Percentiles rank a stretch among this genome's conserved stretches.
Conservation (phyloP, 306 rosid genomes). For the Echinosophora koreensis region DNA sequence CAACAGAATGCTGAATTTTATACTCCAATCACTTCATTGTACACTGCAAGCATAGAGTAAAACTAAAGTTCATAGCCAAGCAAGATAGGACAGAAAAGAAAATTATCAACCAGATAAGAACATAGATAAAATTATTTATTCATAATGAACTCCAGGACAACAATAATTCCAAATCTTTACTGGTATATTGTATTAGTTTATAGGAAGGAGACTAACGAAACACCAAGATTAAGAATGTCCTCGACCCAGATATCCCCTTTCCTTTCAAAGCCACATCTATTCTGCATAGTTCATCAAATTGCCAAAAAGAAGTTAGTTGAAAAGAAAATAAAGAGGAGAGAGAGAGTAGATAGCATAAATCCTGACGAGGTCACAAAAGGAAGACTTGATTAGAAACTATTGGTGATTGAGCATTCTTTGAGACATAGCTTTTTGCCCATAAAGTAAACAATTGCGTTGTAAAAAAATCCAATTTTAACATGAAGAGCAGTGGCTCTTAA, state of each 20-base stretch:
- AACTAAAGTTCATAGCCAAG: constrained; percentile 21
- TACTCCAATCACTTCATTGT: constrained; percentile 7
- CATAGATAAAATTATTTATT: constrained; percentile 11
- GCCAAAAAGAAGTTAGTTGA: constrained; percentile 24
- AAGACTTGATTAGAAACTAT: constrained; percentile 18
- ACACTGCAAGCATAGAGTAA: not conserved
- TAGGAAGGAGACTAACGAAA: constrained; percentile 75
- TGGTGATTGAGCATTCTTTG: not conserved
- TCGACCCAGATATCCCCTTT: constrained; percentile 96
- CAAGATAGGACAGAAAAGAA: not conserved
- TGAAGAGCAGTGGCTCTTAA: not conserved
- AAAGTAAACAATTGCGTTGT: not conserved
- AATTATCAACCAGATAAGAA: not conserved
- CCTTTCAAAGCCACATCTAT: constrained; percentile 94
- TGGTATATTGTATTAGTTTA: constrained; percentile 33
- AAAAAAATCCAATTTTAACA: not conserved
- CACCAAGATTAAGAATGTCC: constrained; percentile 92
- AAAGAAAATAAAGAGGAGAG: not conserved
- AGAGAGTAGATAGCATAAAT: constrained; percentile 17
- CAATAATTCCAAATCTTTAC: constrained; percentile 14
- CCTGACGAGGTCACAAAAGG: constrained; percentile 20
- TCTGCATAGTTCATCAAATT: constrained; percentile 63
- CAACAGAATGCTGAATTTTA: constrained; percentile 17
- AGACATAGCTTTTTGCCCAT: too few species aligned
- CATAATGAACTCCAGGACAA: constrained; percentile 32